phyloP scores from a whole-genome alignment of 2,329 filamentous ascomycete species.

The Talaromyces sp. region DNA sequence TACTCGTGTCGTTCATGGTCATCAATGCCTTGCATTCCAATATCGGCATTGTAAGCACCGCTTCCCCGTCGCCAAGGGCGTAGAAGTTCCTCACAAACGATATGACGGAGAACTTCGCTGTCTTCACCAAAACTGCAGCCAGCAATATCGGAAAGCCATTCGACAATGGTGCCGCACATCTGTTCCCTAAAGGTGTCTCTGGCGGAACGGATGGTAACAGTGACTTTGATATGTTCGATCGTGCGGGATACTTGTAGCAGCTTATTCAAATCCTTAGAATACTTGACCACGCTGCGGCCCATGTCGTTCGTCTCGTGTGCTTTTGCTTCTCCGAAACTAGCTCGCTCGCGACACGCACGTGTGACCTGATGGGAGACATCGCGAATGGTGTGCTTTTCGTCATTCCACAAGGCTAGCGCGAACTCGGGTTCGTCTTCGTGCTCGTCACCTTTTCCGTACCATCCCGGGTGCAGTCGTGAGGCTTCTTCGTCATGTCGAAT shows the following conservation, averaged over 20 bases:
- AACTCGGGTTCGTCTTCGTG: slow-evolving; percentile 67
- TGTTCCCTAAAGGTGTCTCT: slow-evolving; percentile 95
- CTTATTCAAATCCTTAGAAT: slow-evolving; percentile 65
- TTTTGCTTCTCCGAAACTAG: slow-evolving; percentile 64
- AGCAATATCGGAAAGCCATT: slow-evolving; percentile 91
- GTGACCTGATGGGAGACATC: slow-evolving; percentile 90
- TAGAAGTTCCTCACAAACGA: slow-evolving; percentile 87
- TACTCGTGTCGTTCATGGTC: slow-evolving; percentile 68
- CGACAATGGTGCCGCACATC: slow-evolving; percentile 97
- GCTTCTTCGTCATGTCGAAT: slow-evolving; percentile 76
- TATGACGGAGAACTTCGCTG: slow-evolving; percentile 69
- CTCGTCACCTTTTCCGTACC: slow-evolving; percentile 63
- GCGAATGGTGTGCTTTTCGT: slow-evolving; percentile 93
- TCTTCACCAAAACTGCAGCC: slow-evolving; percentile 82
- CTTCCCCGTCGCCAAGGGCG: slow-evolving; percentile 85
- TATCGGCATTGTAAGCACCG: slow-evolving; percentile 69
- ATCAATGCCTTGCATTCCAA: slow-evolving; percentile 74
- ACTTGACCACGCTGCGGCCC: slow-evolving; percentile 79
- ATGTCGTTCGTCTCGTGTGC: slow-evolving; percentile 87
- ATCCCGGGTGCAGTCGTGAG: slow-evolving; percentile 71
- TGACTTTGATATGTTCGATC: slow-evolving; percentile 93
- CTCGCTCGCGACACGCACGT: slow-evolving; percentile 73
- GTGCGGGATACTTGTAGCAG: slow-evolving; percentile 76
- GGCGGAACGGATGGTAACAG: slow-evolving; percentile 87
- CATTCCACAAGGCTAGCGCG: slow-evolving; percentile 89